phyloP scores from a whole-genome alignment of 805 yeast species.

The Nakazawaea populi region DNA sequence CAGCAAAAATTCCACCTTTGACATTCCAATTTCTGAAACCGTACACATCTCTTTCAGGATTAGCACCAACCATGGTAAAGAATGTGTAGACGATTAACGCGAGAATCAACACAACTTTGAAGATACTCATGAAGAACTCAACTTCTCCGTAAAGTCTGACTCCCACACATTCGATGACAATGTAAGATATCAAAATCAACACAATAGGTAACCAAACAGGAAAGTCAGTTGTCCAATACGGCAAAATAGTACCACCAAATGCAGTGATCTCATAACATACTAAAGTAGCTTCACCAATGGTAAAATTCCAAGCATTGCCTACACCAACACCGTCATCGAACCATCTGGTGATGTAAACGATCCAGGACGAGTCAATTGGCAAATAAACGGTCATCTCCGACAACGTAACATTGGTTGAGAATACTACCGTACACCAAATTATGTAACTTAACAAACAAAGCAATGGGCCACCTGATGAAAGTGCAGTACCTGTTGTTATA shows the following conservation, averaged over 20 bases:
- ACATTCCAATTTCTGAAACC: constrained; percentile 53
- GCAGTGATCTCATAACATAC: constrained; percentile 83
- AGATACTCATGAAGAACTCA: constrained; percentile 33
- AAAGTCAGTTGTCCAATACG: constrained; percentile 70
- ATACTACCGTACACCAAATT: constrained; percentile 65
- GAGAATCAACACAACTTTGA: constrained; percentile 30
- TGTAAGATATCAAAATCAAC: constrained; percentile 55
- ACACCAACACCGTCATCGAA: constrained; percentile 74
- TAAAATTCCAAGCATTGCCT: constrained; percentile 76
- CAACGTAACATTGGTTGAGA: constrained; percentile 59
- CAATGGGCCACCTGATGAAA: constrained; percentile 66
- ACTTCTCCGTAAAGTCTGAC: constrained; percentile 55
- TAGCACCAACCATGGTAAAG: constrained; percentile 77
- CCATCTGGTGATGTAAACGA: constrained; percentile 66
- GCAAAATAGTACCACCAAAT: constrained; percentile 50
- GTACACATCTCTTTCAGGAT: constrained; percentile 57
- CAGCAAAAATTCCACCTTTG: constrained; percentile 33
- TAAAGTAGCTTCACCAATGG: constrained; percentile 67
- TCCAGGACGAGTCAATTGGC: constrained; percentile 68
- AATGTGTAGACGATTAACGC: constrained; percentile 33
- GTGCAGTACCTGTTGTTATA: constrained; percentile 62
- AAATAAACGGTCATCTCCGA: constrained; percentile 78
- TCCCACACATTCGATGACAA: constrained; percentile 59
- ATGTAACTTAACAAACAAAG: constrained; percentile 59
- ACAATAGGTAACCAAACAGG: constrained; percentile 62